Percentiles rank a stretch among this genome's conserved stretches.
These are phyloP conservation scores for Zopfia rhizophila DNA, from an alignment of 2,329 filamentous ascomycete species.

Conservation along the genomic window DNA sequence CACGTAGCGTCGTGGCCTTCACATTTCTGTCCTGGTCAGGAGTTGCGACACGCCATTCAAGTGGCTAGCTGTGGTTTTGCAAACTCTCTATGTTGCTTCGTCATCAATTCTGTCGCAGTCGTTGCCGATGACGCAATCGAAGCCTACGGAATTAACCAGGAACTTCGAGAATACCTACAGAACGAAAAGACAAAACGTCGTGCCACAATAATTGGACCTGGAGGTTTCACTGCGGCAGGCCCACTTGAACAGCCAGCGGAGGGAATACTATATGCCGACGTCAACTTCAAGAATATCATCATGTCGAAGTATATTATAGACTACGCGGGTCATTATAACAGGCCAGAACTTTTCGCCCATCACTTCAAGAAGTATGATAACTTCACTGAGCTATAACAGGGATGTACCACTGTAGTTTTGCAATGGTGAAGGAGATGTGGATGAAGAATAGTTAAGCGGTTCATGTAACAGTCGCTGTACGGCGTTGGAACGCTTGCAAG, in stretches of 20 bases:
- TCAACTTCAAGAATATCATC: background rate
- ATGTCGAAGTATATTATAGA: background rate
- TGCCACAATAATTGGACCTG: too few species aligned
- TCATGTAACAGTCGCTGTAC: too few species aligned
- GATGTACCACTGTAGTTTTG: too few species aligned
- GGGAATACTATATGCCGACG: background rate
- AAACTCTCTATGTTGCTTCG: constrained; percentile 1
- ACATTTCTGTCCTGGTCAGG: background rate
- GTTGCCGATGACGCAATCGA: constrained; percentile 1
- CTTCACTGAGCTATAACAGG: too few species aligned
- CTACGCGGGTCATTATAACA: background rate
- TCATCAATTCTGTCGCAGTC: constrained; percentile 1
- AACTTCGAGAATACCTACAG: too few species aligned
- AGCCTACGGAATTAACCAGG: background rate
- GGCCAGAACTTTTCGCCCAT: background rate
- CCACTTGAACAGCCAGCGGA: background rate
- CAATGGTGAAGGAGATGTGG: too few species aligned
- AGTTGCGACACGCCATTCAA: background rate
- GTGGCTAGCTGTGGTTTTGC: background rate
- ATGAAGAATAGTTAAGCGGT: too few species aligned
- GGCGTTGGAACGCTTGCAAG: too few species aligned
- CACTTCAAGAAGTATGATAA: too few species aligned
- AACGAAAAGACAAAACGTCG: too few species aligned
- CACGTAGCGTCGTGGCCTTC: constrained; percentile 8
- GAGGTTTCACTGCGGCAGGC: too few species aligned